Evolutionary conservation across 208 protist genomes (phyloP).

Genomic region (Balamuthia mandrillaris): DNA sequence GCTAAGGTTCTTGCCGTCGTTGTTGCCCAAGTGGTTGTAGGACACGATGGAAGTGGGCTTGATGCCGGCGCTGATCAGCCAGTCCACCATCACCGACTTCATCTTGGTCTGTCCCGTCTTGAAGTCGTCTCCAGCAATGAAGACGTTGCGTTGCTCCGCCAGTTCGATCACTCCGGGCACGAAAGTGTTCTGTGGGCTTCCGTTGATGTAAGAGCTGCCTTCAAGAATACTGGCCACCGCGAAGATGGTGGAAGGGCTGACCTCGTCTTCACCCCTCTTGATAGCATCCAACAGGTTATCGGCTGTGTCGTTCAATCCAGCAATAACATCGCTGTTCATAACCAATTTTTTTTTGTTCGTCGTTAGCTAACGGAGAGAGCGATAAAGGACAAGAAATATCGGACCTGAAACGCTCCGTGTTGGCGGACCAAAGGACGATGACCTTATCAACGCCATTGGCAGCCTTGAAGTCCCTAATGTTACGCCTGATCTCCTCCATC

Average conservation of each 20-base stretch:
- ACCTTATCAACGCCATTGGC: conserved; percentile 90
- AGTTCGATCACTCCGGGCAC: conserved; percentile 92
- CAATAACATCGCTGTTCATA: conserved; percentile 74
- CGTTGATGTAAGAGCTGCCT: conserved; percentile 95
- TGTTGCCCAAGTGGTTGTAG: conserved; percentile 99
- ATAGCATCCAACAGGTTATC: conserved; percentile 90
- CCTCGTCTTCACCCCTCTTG: conserved; percentile 79
- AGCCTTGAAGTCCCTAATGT: conserved; percentile 90
- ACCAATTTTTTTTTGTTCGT: too few relatives aligned
- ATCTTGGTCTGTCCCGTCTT: conserved; percentile 99
- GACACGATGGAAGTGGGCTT: conserved; percentile 84
- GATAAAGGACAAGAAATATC: too few relatives aligned
- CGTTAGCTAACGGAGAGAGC: too few relatives aligned
- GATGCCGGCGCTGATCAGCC: conserved; percentile 92
- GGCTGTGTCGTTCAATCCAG: conserved; percentile 91
- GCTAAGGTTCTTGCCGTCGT: conserved; percentile 97
- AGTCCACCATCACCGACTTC: conserved; percentile 97
- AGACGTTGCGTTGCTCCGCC: conserved; percentile 80
- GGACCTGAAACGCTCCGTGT: conserved; percentile 96
- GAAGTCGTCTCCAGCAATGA: conserved; percentile 97
- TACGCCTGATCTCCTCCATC: conserved; percentile 86
- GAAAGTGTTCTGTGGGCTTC: conserved; percentile 97
- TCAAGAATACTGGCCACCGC: conserved; percentile 95
- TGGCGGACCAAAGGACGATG: conserved; percentile 97
- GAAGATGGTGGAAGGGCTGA: conserved; percentile 93